Evolutionary conservation across 2,329 filamentous ascomycete genomes (phyloP), one percentile per base, ranked within the genome.

Genomic region (Simplicillium sp.): DNA sequence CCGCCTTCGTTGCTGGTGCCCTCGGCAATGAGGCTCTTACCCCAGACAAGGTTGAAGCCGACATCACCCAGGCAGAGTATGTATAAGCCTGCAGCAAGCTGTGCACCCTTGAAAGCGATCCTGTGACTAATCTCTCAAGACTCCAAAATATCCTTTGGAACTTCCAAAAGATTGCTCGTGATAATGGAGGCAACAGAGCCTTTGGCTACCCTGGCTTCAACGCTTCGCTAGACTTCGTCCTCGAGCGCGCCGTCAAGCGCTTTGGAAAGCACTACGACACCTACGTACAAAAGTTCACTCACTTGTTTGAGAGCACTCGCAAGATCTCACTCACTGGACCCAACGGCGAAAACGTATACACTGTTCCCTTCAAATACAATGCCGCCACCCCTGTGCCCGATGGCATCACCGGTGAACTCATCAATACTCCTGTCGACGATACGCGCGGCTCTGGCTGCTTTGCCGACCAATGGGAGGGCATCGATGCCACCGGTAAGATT

Each of bases 151-250:
- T 73, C 36, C 67, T 80, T n/a, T 61, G 65, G 50, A 64, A 68
- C 43, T 61, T 80, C 6, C 64, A 79, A 51, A 57, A 65, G 34
- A 79, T 80, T 40, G 75, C 66, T 11, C 58, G 57, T 25, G 61
- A 67, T 39, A 72, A 80, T 49, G 73, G 71, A 32, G 75, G 75
- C 13, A 79, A 77, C 55, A 66, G 76, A 38, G 76, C 76, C 5
- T 79, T 77, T 43, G 76, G 77, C 12, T 59, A 72, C 9, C 72
- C 74, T 1, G 77, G 77, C 12, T 80, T 70, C 62, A 66, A 68
- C 38, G 75, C 73, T 2, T 79, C 75, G 0, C 56, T 73, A 14
- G 72, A 80, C 48, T 80, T 71, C 50, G 59, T 80, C 42, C 60
- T 75, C 5, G 67, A 68, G 40, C 67, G 69, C 11, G 54, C 61